A percentile compares a stretch with the other conserved stretches of the same genome.
These are phyloP conservation scores for Cyberlindnera maritima DNA, from an alignment of 805 yeast genomes.

Conservation along the genomic window DNA sequence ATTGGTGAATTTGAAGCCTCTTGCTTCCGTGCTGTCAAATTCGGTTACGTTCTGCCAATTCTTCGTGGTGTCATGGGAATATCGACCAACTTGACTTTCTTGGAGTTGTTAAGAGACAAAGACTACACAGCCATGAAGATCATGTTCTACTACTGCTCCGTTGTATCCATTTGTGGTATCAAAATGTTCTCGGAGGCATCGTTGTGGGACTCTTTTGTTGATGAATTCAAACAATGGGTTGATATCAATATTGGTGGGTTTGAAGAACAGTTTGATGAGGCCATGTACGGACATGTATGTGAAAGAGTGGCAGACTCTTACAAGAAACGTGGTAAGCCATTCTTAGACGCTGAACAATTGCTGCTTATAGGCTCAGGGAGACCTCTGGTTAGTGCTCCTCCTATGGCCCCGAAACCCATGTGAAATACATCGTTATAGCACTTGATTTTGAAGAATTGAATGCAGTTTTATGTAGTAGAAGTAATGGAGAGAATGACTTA, in stretches of 20 bases:
- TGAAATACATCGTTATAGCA: no score
- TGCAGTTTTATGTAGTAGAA: no score
- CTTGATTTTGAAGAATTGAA: not conserved
- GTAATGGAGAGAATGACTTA: no score
- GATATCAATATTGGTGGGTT: conserved; percentile 10
- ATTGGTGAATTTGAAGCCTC: conserved; percentile 18
- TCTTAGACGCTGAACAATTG: conserved; percentile 13
- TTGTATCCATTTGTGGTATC: conserved; percentile 24
- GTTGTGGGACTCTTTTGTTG: conserved; percentile 23
- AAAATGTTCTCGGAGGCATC: conserved; percentile 17
- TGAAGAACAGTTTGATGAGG: conserved; percentile 21
- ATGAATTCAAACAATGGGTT: conserved; percentile 11
- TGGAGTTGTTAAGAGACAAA: conserved; percentile 11
- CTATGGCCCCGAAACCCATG: not conserved
- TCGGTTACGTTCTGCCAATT: conserved; percentile 23
- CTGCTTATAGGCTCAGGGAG: conserved; percentile 14
- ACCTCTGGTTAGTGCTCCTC: conserved; percentile 2
- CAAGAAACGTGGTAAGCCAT: conserved; percentile 15
- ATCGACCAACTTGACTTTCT: conserved; percentile 7
- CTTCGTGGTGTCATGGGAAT: conserved; percentile 15
- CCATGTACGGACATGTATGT: conserved; percentile 18
- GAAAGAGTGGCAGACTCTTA: conserved; percentile 6
- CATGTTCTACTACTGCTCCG: conserved; percentile 18
- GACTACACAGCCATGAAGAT: conserved; percentile 25
- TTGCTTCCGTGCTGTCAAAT: conserved; percentile 17